Evolutionary conservation across 78 protist genomes (phyloP).

Genomic region (Emiliania huxleyi): DNA sequence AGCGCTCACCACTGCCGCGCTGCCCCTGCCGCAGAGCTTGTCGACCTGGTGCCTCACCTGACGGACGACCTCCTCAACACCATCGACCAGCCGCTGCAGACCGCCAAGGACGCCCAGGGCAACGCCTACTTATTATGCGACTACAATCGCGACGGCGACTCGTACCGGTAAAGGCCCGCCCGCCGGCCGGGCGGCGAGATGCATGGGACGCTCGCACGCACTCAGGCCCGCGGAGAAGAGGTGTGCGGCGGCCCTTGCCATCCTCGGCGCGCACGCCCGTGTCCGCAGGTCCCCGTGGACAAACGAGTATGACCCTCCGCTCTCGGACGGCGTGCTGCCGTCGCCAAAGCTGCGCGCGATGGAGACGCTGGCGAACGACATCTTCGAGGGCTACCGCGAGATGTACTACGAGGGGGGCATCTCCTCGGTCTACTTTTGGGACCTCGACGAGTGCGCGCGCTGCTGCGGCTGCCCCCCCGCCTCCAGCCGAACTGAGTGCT

Average conservation of each 20-base stretch:
- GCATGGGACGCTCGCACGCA: too few relatives aligned
- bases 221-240: too few relatives aligned
- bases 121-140: slow-evolving; percentile 89
- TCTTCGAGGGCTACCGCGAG: slow-evolving; percentile 85
- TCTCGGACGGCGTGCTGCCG: slow-evolving; percentile 83
- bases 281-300: slow-evolving; percentile 95
- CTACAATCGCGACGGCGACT: slow-evolving; percentile 97
- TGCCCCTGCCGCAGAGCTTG: not conserved
- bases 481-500: too few relatives aligned
- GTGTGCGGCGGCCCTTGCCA: too few relatives aligned
- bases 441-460: slow-evolving; percentile 78
- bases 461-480: slow-evolving; percentile 85
- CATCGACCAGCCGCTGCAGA: slow-evolving; percentile 93
- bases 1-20: too few relatives aligned
- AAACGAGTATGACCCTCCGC: slow-evolving; percentile 89
- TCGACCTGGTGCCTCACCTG: not conserved
- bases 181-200: not conserved
- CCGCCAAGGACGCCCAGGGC: slow-evolving; percentile 72
- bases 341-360: slow-evolving; percentile 78
- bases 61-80: slow-evolving; percentile 73
- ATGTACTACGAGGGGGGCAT: slow-evolving; percentile 86
- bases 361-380: slow-evolving; percentile 76
- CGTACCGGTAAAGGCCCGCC: slow-evolving; percentile 72
- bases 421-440: slow-evolving; percentile 91
- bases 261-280: too few relatives aligned